A percentile compares a stretch with the other conserved stretches of the same genome.
Conservation (phyloP, 371 early-diverging fungal species). For the Chytridiales sp. region DNA sequence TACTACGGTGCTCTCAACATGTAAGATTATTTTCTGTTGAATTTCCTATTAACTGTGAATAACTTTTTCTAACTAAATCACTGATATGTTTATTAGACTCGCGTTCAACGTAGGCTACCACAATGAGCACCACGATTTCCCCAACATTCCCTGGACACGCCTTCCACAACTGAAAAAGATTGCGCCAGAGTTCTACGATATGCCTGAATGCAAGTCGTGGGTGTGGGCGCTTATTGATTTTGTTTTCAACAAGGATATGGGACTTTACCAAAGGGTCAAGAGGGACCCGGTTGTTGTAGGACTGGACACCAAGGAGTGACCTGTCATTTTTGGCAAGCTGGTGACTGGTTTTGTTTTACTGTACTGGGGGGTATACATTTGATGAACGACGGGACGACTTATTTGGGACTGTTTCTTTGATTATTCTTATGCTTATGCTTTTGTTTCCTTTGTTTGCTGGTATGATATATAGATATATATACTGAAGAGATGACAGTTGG, state of each 20-base stretch:
- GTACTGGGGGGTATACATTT: too few relatives aligned
- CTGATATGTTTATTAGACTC: slow-evolving; percentile 15
- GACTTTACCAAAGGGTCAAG: slow-evolving; percentile 29
- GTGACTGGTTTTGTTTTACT: too few relatives aligned
- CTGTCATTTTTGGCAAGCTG: too few relatives aligned
- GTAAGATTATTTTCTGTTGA: too few relatives aligned
- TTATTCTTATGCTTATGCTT: too few relatives aligned
- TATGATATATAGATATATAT: too few relatives aligned
- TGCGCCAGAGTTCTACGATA: slow-evolving; percentile 91
- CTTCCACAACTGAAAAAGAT: slow-evolving; percentile 80
- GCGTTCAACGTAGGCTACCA: slow-evolving; percentile 70
- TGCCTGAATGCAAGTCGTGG: slow-evolving; percentile 91
- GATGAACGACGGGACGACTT: too few relatives aligned
- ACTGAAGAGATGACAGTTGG: too few relatives aligned
- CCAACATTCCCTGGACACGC: slow-evolving; percentile 83
- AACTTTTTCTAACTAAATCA: background rate
- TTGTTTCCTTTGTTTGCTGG: too few relatives aligned
- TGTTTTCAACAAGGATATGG: slow-evolving; percentile 18
- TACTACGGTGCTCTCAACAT: slow-evolving; percentile 92
- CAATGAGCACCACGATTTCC: slow-evolving; percentile 97
- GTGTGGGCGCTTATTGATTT: slow-evolving; percentile 24
- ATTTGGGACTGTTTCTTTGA: too few relatives aligned
- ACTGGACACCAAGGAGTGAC: too few relatives aligned
- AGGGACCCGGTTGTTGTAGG: slow-evolving; percentile 13
- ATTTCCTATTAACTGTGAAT: too few relatives aligned